phyloP scores from a whole-genome alignment of 768 basidiomycete species.

The Serpula lacrymans region DNA sequence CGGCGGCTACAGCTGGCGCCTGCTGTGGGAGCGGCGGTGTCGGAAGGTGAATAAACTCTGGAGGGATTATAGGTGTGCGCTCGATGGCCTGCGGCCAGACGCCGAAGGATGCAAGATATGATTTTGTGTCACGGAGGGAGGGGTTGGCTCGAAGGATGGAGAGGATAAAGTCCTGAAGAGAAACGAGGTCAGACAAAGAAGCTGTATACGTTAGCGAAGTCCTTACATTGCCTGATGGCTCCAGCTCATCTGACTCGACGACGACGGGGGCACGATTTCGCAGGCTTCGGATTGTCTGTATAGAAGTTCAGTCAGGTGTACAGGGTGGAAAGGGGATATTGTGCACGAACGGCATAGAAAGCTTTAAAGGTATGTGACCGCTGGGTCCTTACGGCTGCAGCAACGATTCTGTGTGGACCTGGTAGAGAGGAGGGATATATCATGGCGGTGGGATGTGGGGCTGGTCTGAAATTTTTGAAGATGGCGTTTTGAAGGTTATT shows the following conservation, averaged over 20 bases:
- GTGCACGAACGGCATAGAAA: constrained; percentile 50
- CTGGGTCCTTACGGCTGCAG: constrained; percentile 31
- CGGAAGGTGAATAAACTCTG: constrained; percentile 20
- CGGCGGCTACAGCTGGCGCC: constrained; percentile 10
- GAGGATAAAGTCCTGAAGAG: constrained; percentile 85
- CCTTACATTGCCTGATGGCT: constrained; percentile 49
- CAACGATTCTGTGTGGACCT: constrained; percentile 27
- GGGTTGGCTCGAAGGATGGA: constrained; percentile 93
- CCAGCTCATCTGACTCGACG: constrained; percentile 21
- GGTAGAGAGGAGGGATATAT: constrained; percentile 30
- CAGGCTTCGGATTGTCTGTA: constrained; percentile 28
- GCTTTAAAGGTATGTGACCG: constrained; percentile 45
- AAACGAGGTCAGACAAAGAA: background rate
- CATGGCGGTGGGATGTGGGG: constrained; percentile 23
- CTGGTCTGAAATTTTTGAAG: too few species aligned
- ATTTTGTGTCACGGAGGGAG: constrained; percentile 84
- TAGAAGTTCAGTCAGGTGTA: constrained; percentile 16
- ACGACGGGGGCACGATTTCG: constrained; percentile 14
- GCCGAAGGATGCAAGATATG: constrained; percentile 90
- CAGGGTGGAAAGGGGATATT: constrained; percentile 9
- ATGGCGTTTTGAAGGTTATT: too few species aligned
- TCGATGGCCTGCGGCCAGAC: constrained; percentile 46
- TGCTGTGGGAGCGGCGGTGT: constrained; percentile 17
- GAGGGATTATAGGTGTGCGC: constrained; percentile 19
- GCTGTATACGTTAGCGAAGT: background rate